phyloP scores from a whole-genome alignment of 2,329 filamentous ascomycete genomes.

The Neospermospora avenae region DNA sequence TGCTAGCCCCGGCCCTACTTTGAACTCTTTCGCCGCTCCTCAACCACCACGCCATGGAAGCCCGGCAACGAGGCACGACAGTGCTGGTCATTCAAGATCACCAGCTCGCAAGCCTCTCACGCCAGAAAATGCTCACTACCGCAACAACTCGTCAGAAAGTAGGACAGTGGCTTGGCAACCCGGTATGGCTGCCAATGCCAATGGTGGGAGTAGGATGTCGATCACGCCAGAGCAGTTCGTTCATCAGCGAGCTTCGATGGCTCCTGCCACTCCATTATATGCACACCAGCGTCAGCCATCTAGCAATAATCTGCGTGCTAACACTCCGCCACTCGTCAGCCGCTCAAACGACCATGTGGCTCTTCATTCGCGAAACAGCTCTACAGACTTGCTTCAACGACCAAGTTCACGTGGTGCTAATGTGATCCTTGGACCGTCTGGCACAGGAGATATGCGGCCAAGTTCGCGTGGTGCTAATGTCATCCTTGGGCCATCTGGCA shows the following conservation, averaged over 20 bases:
- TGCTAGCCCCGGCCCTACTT: conserved; percentile 58
- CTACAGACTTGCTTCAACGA: conserved; percentile 44
- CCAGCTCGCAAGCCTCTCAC: conserved; percentile 41
- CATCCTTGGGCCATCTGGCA: conserved; percentile 26
- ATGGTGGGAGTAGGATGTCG: conserved; percentile 39
- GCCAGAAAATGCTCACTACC: conserved; percentile 38
- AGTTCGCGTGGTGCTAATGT: conserved; percentile 56
- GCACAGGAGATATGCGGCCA: conserved; percentile 47
- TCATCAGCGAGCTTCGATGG: conserved; percentile 65
- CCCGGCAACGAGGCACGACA: conserved; percentile 29
- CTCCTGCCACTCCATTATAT: conserved; percentile 52
- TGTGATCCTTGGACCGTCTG: conserved; percentile 30
- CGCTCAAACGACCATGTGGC: conserved; percentile 34
- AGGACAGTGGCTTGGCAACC: conserved; percentile 80
- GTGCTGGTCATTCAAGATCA: conserved; percentile 36
- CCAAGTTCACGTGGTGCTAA: conserved; percentile 59
- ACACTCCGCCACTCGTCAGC: conserved; percentile 41
- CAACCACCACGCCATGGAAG: conserved; percentile 16
- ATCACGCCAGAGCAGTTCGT: conserved; percentile 82
- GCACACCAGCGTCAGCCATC: conserved; percentile 58
- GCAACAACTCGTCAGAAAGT: conserved; percentile 51
- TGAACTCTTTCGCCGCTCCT: conserved; percentile 16
- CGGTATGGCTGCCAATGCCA: conserved; percentile 51
- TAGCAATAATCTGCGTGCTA: conserved; percentile 44
- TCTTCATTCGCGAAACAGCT: conserved; percentile 46